Conservation (phyloP, 2,329 filamentous ascomycete species). For the Diplodia intermedia region DNA sequence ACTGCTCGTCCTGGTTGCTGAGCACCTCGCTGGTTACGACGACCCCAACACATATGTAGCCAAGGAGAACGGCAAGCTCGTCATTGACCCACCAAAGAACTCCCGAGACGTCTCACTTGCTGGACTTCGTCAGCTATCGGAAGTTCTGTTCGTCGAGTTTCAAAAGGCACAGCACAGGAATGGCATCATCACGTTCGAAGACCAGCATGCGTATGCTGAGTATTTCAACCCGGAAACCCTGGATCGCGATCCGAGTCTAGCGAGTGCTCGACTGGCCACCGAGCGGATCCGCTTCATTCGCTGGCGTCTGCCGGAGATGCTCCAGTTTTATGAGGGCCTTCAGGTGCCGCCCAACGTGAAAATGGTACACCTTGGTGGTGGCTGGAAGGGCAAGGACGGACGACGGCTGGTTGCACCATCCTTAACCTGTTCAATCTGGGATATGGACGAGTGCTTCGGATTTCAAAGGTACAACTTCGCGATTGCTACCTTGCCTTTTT, state of each 20-base stretch:
- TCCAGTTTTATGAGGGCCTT: too few relatives aligned
- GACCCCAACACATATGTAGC: background rate
- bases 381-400: background rate
- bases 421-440: fast-evolving
- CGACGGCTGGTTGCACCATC: background rate
- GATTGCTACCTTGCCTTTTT: too few relatives aligned
- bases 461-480: too few relatives aligned
- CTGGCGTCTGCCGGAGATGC: background rate
- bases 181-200: background rate
- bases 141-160: background rate
- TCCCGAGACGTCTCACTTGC: background rate
- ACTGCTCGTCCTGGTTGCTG: background rate
- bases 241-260: fast-evolving
- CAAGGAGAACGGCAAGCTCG: fast-evolving
- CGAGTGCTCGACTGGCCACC: background rate
- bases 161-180: background rate
- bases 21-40: background rate
- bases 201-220: fast-evolving
- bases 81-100: background rate
- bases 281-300: background rate
- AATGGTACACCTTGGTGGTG: background rate
- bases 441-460: too few relatives aligned
- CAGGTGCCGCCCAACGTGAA: background rate
- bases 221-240: background rate
- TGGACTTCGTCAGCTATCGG: background rate